Evolutionary conservation across 805 yeast species (phyloP).

Genomic region (Saccharomycopsis sp.): DNA sequence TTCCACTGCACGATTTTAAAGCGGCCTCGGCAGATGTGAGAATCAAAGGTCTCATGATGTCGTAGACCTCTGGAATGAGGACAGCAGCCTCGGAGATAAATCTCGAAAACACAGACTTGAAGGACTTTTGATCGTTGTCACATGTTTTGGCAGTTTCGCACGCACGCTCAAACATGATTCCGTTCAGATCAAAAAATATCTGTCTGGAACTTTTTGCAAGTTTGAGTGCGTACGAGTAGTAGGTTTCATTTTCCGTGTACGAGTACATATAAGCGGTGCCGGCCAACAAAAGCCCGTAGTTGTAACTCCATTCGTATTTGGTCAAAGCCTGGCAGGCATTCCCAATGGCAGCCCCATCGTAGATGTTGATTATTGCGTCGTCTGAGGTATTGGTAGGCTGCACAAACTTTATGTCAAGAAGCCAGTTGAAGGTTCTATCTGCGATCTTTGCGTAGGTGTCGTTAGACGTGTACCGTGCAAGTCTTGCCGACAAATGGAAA

Average conservation of each 20-base stretch:
- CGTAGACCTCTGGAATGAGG: slow-evolving; percentile 49
- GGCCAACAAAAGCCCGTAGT: slow-evolving; percentile 59
- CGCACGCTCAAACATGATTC: slow-evolving; percentile 62
- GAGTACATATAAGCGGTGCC: slow-evolving; percentile 68
- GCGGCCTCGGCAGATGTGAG: slow-evolving; percentile 60
- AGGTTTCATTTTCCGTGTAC: slow-evolving; percentile 47
- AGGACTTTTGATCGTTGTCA: slow-evolving; percentile 68
- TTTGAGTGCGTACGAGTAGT: slow-evolving; percentile 49
- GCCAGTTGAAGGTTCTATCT: slow-evolving; percentile 71
- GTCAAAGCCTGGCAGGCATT: slow-evolving; percentile 46
- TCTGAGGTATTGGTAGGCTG: slow-evolving; percentile 55
- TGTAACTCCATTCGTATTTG: slow-evolving; percentile 64
- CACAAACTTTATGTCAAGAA: slow-evolving; percentile 41
- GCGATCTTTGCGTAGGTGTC: slow-evolving; percentile 68
- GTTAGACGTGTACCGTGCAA: slow-evolving; percentile 73
- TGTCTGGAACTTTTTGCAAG: slow-evolving; percentile 40
- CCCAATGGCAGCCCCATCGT: slow-evolving; percentile 41
- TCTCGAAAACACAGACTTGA: slow-evolving; percentile 63
- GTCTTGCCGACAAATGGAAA: slow-evolving; percentile 74
- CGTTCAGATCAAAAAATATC: slow-evolving; percentile 39
- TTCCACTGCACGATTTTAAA: slow-evolving; percentile 55
- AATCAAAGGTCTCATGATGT: slow-evolving; percentile 39
- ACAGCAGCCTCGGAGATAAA: slow-evolving; percentile 57
- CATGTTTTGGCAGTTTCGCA: slow-evolving; percentile 55
- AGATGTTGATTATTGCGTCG: slow-evolving; percentile 23